Evolutionary conservation across 441 rosid species (phyloP), one percentile per base, ranked within the genome.

Genomic region (Dalechampia spathulata): DNA sequence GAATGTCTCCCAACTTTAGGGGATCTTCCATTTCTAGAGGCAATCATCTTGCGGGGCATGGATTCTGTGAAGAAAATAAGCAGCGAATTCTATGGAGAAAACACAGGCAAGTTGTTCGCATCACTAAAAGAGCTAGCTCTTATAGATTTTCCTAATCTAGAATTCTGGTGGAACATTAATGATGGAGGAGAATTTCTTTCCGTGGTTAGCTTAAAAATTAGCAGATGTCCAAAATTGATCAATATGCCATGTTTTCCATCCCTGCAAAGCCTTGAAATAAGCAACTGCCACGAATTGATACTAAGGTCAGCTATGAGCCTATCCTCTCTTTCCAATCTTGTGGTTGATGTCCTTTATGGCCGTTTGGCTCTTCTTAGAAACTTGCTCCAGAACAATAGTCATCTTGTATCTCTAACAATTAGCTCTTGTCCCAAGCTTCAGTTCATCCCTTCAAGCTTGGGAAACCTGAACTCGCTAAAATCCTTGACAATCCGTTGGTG

Each of bases 401-500:
- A 39, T 52, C 76, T 72, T 2, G 50, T 8, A 5, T 64, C 64
- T 23, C 19, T 57, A 47, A 23, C 27, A 26, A 28, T 72, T 17
- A 57, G 20, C 5, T 68, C 70, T 6, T 68, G 70, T 22, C 73
- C 62, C 28, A 48, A 49, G n/a, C 60, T 68, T n/a, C 3, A 9
- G 6, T 20, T 23, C 13, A 37, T 72, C 49, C 62, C 73, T 4
- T 3, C 49, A 1, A 52, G 52, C 40, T 19, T 72, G 39, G 59
- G 36, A 42, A 38, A 44, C 15, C 30, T 68, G n/a, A 19, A 30
- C 10, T 45, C 19, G 48, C 58, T 72, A 7, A 57, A 61, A 45
- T 64, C 73, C 19, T 43, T 72, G 41, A 37, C 47, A 1, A 36
- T 64, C 49, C 52, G 60, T 1, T 68, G 67, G 73, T 68, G 70